phyloP scores from a whole-genome alignment of 495 filamentous ascomycete genomes.

The Xylaria bambusicola region DNA sequence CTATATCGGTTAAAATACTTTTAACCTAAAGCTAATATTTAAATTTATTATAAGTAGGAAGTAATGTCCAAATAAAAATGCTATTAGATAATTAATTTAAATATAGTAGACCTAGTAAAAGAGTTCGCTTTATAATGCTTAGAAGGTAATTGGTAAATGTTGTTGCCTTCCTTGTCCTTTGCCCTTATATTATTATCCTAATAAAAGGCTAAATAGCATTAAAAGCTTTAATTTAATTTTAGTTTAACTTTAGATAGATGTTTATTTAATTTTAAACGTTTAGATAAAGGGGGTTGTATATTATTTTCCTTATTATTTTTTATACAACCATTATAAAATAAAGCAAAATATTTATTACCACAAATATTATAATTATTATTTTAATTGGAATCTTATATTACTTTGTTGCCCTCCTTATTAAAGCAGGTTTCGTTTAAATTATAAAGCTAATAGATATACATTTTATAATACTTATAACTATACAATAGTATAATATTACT shows the following conservation, averaged over 20 bases:
- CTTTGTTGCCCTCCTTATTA: too few relatives aligned
- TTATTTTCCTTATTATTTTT: neutral
- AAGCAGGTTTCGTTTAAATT: too few relatives aligned
- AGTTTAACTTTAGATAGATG: neutral
- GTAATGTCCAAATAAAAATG: neutral
- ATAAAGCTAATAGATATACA: too few relatives aligned
- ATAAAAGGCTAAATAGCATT: neutral
- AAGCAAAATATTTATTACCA: neutral
- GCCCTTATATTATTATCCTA: conserved; percentile 1
- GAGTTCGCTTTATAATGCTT: conserved; percentile 14
- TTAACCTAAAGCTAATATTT: neutral
- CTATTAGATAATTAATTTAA: neutral
- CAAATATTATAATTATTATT: too few relatives aligned
- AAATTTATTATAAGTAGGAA: conserved; percentile 9
- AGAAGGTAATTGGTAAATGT: conserved; percentile 3
- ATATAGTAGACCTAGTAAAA: neutral
- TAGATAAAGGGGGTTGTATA: neutral
- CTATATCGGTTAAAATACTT: conserved; percentile 4
- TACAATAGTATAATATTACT: too few relatives aligned
- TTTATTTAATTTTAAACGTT: neutral
- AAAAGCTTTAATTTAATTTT: neutral
- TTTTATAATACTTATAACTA: too few relatives aligned
- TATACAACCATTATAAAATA: neutral
- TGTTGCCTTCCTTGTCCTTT: conserved; percentile 14
- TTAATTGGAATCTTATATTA: too few relatives aligned